Evolutionary conservation across 495 filamentous ascomycete species (phyloP), one percentile per base, ranked within the genome.

Genomic region (Penicillium pulvis): DNA sequence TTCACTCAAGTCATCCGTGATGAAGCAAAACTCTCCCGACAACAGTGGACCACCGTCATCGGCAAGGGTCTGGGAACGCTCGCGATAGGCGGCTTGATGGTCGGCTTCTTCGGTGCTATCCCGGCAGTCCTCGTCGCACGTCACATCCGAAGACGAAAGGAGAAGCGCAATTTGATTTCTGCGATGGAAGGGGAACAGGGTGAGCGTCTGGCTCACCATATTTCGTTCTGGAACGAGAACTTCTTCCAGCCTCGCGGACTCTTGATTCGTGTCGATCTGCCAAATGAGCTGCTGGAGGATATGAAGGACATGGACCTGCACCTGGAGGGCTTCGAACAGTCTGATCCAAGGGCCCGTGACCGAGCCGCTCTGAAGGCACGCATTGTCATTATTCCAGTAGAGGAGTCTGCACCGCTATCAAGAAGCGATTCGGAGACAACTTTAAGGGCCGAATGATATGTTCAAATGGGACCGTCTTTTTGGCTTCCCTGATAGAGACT

Each of bases 191-290:
- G 62, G 0, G 48, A 16, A 3, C 19, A 53, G 5, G 61, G 56
- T 0, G 47, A 60, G 20, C 41, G 16, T 5, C 62, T 77, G 1
- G 43, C 66, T 16, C 49, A 46, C 5, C 68, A 73, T 47, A 68
- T 77, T 39, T 55, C 58, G 0, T 20, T 52, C 7, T 75, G 74
- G 74, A 77, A 77, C 56, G 66, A 73, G 44, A 56, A 51, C 14
- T 69, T 71, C 49, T 74, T 77, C 42, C 33, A 53, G 31, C 70
- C 71, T 7, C 54, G 65, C 5, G 71, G 73, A 2, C 41, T 75
- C 14, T n/a, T 75, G 51, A 71, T 75, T 33, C 66, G 74, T 16
- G 67, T 77, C 7, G 74, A 77, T 51, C 46, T 77, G 47, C 74
- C 73, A 0, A 58, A 66, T 43, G 71, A 75, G 42, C 60, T 69